Evolutionary conservation across 345 rosid species (phyloP), one percentile per base, ranked within the genome.

Genomic region (Geranium rotundifolium): DNA sequence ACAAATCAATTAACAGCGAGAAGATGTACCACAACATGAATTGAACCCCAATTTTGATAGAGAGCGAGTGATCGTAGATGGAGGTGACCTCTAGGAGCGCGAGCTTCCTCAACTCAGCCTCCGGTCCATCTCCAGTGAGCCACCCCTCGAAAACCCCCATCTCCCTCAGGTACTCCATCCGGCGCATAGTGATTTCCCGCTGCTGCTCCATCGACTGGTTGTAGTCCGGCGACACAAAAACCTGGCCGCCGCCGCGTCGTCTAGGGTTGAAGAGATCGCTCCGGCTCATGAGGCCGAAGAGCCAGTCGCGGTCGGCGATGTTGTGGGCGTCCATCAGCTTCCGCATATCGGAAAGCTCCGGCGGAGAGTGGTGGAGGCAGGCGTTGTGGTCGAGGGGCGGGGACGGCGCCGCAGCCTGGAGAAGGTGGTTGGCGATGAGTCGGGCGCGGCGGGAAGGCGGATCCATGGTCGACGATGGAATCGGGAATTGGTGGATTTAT

Each of bases 121-220:
- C 90, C 12, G 71, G 73, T 58, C 88, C 87, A 12, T 72, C 2
- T 29, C 30, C 81, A 2, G 93, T 92, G 71, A 92, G 72, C 95
- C 95, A 92, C 0, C 95, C 91, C 10, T 76, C 37, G 61, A 83
- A 92, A 9, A 77, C 91, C 1, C 93, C 95, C 62, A 65, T 75
- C 46, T 87, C 95, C 1, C 69, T 64, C 74, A 92, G 58, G 56
- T 75, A 85, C 59, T 39, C 71, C 61, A 92, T 77, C 70, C 97
- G 75, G 64, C 62, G 84, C 97, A 79, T 73, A 0, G 95, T 92
- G 65, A 86, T 78, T 80, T 89, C 95, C 9, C 98, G 72, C 72
- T 92, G 98, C 61, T 87, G 95, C 79, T 87, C 98, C 96, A 80
- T 92, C 29, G 95, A 64, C 81, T 89, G 97, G 73, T 89, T 89